Base-by-base conservation (phyloP, 1,284 basidiomycete species). In the Phlebopus sp. region DNA sequence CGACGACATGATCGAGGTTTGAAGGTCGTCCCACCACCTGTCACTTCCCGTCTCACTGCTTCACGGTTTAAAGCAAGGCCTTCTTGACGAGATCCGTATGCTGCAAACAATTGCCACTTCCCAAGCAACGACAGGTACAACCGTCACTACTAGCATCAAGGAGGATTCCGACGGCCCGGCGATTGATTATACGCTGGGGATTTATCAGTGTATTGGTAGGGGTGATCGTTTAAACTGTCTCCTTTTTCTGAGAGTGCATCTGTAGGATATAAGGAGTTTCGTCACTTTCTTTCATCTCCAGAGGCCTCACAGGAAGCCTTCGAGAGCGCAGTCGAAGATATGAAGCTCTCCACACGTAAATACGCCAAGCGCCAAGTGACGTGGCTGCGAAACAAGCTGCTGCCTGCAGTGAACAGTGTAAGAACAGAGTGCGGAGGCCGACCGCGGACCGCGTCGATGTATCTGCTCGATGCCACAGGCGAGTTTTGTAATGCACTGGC, bases 191-290 rank as follows among this genome's bases (percentile, higher is more conserved):
- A 90, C 86, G 0, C 68, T 81, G 1, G 96, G 96, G 0, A 91
- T 99, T 47, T 97, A 91, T 65, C 97, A 99, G 67, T 84, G 92
- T 0, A 99, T 99, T 44, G 96, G 94, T 89, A 40, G 14, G 54
- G 7, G 9, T 23, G 42, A 41, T 9, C 27, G 41, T 40, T 6
- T 18, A 19, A 15, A 32, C 29, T 32, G 37, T 32, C 17, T 11
- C 31, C 46, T 13, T 27, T 3, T 40, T 47, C 40, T 36, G 10
- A 14, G 5, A 37, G 53, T 39, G 23, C 46, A 9, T 27, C 19
- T 4, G 29, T 57, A 96, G 93, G 95, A 1, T 97, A 91, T 70
- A 90, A 86, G 64, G 94, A 97, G 68, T 97, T 98, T 55, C 75
- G 81, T 55, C 68, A 73, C 14, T 92, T 86, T 57, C 71, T 89